These are phyloP conservation scores for Leersia perrieri DNA, from an alignment of 176 grass and related monocot genomes.

Conservation along the genomic window DNA sequence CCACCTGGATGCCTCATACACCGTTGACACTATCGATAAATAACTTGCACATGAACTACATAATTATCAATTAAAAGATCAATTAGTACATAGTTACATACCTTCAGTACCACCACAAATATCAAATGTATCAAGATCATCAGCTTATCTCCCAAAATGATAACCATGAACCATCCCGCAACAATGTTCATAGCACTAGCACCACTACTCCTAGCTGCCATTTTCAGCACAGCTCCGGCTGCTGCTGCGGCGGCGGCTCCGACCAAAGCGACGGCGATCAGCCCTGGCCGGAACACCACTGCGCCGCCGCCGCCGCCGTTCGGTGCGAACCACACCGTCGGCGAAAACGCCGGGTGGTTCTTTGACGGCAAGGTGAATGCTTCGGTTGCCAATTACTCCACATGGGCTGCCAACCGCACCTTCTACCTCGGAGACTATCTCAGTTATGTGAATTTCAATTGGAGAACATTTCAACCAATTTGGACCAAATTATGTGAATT, in stretches of 20 bases:
- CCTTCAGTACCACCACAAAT: not conserved
- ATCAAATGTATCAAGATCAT: not conserved
- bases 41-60: not conserved
- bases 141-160: not conserved
- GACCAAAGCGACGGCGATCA: not conserved
- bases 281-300: not conserved
- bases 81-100: not conserved
- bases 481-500: no score
- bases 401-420: slow-evolving; percentile 57
- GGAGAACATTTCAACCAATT: not conserved
- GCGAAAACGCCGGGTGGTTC: slow-evolving; percentile 61
- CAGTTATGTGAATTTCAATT: slow-evolving; percentile 41
- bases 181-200: not conserved
- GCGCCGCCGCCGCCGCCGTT: slow-evolving; percentile 16
- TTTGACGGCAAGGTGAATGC: slow-evolving; percentile 54
- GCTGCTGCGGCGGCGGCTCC: not conserved
- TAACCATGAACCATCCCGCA: not conserved
- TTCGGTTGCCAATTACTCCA: slow-evolving; percentile 55
- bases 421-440: slow-evolving; percentile 84
- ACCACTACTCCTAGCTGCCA: not conserved
- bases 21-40: not conserved
- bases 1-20: slow-evolving; percentile 6
- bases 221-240: not conserved
- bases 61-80: not conserved
- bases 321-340: slow-evolving; percentile 62